phyloP scores from a whole-genome alignment of 1,284 basidiomycete species.

The Marasmius fiardii region DNA sequence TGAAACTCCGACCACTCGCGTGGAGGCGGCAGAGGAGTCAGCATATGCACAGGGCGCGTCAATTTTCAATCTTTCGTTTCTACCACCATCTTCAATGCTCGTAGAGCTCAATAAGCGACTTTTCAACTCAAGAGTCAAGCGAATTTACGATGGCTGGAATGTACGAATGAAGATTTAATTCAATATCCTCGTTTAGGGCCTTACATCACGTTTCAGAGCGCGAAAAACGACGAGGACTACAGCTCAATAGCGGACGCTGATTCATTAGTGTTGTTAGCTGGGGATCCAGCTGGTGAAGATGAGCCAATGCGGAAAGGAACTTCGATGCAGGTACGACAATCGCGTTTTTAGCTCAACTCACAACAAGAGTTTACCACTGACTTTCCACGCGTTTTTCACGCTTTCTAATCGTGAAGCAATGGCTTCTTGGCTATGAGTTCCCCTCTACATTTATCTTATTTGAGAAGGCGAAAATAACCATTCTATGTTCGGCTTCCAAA shows the following conservation, averaged over 20 bases:
- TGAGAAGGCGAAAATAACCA: slow-evolving; percentile 69
- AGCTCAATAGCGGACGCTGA: slow-evolving; percentile 63
- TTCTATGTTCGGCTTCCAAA: slow-evolving; percentile 89
- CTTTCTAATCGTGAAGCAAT: slow-evolving; percentile 61
- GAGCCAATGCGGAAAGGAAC: slow-evolving; percentile 86
- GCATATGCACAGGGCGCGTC: slow-evolving; percentile 2
- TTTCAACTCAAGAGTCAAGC: slow-evolving; percentile 67
- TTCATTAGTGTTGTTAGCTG: slow-evolving; percentile 75
- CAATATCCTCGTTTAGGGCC: slow-evolving; percentile 16
- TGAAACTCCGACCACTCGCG: not conserved
- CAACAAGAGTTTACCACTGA: not conserved
- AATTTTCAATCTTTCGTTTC: not conserved
- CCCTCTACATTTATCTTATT: slow-evolving; percentile 91
- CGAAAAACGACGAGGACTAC: slow-evolving; percentile 68
- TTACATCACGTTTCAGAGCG: slow-evolving; percentile 35
- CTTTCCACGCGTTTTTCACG: slow-evolving; percentile 13
- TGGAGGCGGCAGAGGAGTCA: not conserved
- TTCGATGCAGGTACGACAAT: slow-evolving; percentile 73
- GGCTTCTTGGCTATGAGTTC: slow-evolving; percentile 96
- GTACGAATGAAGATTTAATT: slow-evolving; percentile 40
- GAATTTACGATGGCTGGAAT: slow-evolving; percentile 72
- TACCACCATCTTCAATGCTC: slow-evolving; percentile 21
- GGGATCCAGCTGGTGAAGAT: slow-evolving; percentile 82
- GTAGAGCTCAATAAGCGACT: slow-evolving; percentile 56
- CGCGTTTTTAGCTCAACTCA: slow-evolving; percentile 1